Base-by-base conservation (phyloP, 225 moss, liverwort and hornwort species). In the Antitrichia curtipendula region DNA sequence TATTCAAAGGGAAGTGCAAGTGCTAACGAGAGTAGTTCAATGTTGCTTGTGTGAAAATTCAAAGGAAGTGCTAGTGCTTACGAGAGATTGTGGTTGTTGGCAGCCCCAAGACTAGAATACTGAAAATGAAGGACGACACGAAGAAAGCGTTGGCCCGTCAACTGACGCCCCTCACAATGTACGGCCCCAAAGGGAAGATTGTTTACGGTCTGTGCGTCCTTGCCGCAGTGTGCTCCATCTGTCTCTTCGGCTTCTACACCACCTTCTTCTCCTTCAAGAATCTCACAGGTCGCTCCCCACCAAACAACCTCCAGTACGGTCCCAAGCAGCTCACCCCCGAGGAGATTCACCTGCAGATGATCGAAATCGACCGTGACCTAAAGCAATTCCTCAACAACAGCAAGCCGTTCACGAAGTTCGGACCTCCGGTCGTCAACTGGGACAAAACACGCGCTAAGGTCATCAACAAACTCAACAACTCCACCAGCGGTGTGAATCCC, bases 331-430 rank as follows among this genome's bases (percentile, higher is more conserved):
- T 92, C 52, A 92, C 91, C 4, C 87, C 88, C 1, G 93, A 94
- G 70, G 92, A 94, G 82, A 12, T 92, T 16, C 75, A 45, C 8
- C 47, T 38, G 75, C 87, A 92, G 27, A 49, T 94, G 50, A 74
- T 68, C 23, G 60, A 91, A 45, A 78, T 94, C 43, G 92, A 92
- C 59, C 80, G 34, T 8, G 92, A 65, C 4, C 1, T 94, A 80
- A 50, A 87, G 32, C 19, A 70, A 7, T 86, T 94, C 36, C 88
- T 92, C 0, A 94, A 92, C 45, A 65, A 8, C 11, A 94, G 88
- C 77, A 94, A 86, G 73, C 91, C 93, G 3, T 94, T 94, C 88
- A 94, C 93, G 4, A 94, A 94, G 71, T 94, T 94, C 36, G 93
- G 93, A 0, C 90, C 89, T 13, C 87, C 92, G 6, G 92, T 92